Conservation (phyloP, 2,329 filamentous ascomycete genomes). For the Cryoendolithus antarcticus region DNA sequence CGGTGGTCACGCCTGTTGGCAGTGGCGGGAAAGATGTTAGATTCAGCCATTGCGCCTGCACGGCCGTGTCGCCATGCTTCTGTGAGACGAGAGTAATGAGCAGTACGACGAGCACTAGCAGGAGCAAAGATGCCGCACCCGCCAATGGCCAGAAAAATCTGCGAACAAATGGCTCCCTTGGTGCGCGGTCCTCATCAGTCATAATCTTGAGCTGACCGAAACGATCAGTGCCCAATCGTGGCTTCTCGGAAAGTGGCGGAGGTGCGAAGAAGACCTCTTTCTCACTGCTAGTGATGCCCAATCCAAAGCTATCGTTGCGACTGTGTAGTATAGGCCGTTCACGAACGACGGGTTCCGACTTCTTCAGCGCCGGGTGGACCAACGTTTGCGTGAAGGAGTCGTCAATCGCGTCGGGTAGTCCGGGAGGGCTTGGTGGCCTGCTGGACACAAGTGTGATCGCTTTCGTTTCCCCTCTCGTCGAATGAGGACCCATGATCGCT, state of each 20-base stretch:
- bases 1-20: slow-evolving; percentile 68
- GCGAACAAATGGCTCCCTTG: slow-evolving; percentile 13
- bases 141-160: slow-evolving; percentile 18
- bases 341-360: too few relatives aligned
- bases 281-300: slow-evolving; percentile 12
- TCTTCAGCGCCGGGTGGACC: too few relatives aligned
- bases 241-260: slow-evolving; percentile 11
- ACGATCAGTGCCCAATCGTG: slow-evolving; percentile 15
- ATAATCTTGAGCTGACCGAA: slow-evolving; percentile 21
- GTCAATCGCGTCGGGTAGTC: too few relatives aligned
- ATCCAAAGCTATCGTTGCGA: slow-evolving; percentile 14
- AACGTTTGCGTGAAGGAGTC: too few relatives aligned
- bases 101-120: slow-evolving; percentile 25
- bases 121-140: slow-evolving; percentile 20
- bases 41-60: slow-evolving; percentile 60
- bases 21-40: slow-evolving; percentile 77
- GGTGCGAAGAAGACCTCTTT: slow-evolving; percentile 14
- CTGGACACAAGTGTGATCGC: too few relatives aligned
- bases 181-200: slow-evolving; percentile 7
- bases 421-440: too few relatives aligned
- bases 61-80: slow-evolving; percentile 28
- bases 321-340: slow-evolving; percentile 6
- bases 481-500: too few relatives aligned
- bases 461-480: too few relatives aligned
- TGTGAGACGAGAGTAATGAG: slow-evolving; percentile 31